phyloP scores from a whole-genome alignment of 345 rosid genomes.

The Diplotaxis tenuifolia region DNA sequence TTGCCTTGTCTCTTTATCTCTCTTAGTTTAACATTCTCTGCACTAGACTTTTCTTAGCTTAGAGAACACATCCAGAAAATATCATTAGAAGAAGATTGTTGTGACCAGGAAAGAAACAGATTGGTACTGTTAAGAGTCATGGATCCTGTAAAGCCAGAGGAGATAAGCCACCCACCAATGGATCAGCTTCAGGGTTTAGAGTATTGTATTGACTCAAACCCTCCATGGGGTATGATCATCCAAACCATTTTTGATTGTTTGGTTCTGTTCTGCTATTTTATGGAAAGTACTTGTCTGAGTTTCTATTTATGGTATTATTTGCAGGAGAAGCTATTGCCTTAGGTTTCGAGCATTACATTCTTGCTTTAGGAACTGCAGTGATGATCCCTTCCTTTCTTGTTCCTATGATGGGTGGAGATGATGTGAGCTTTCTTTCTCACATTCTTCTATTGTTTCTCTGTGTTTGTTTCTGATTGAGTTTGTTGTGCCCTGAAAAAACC shows the following conservation, averaged over 20 bases:
- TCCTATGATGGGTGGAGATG: slow-evolving; percentile 92
- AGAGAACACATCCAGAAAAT: slow-evolving; percentile 33
- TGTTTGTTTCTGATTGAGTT: neutral
- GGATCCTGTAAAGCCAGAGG: slow-evolving; percentile 90
- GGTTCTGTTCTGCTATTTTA: neutral
- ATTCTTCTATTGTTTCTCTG: neutral
- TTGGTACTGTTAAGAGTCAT: slow-evolving; percentile 35
- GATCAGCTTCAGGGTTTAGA: slow-evolving; percentile 99
- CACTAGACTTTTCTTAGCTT: slow-evolving; percentile 21
- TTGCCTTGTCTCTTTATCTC: slow-evolving; percentile 7
- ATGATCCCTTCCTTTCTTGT: slow-evolving; percentile 99
- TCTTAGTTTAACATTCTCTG: neutral
- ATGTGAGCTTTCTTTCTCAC: slow-evolving; percentile 46
- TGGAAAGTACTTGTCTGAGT: neutral
- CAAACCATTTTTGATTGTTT: neutral
- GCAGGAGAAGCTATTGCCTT: slow-evolving; percentile 91
- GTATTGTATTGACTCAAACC: slow-evolving; percentile 98
- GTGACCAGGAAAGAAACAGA: slow-evolving; percentile 7
- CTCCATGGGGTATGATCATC: slow-evolving; percentile 78
- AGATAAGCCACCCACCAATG: slow-evolving; percentile 84
- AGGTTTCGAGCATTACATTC: slow-evolving; percentile 93
- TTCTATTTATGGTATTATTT: slow-evolving; percentile 22
- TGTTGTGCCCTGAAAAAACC: neutral
- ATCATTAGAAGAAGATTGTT: slow-evolving; percentile 25
- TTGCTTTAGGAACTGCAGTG: slow-evolving; percentile 96